These are phyloP conservation scores for Lachnellula subtilissima DNA, from an alignment of 2,329 filamentous ascomycete genomes.

Conservation along the genomic window DNA sequence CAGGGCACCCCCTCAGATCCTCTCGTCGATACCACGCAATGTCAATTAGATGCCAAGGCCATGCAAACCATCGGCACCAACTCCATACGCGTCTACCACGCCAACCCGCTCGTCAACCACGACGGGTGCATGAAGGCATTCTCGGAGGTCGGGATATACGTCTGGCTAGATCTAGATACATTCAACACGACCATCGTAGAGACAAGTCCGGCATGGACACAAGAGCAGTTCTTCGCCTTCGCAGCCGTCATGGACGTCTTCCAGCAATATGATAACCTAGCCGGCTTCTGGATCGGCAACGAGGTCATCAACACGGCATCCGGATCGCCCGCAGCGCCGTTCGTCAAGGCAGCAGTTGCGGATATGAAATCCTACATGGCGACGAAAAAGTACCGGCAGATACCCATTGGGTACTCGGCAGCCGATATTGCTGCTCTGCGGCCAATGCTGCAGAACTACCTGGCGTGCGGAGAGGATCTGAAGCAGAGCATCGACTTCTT, in stretches of 20 bases:
- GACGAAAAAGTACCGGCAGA: slow-evolving; percentile 41
- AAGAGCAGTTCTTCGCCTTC: slow-evolving; percentile 59
- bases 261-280: slow-evolving; percentile 62
- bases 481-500: slow-evolving; percentile 60
- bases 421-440: slow-evolving; percentile 67
- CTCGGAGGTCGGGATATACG: slow-evolving; percentile 73
- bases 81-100: slow-evolving; percentile 82
- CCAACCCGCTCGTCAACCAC: slow-evolving; percentile 67
- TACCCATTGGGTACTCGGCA: slow-evolving; percentile 55
- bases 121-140: slow-evolving; percentile 76
- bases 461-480: slow-evolving; percentile 65
- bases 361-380: slow-evolving; percentile 51
- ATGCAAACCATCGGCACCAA: slow-evolving; percentile 81
- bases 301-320: slow-evolving; percentile 66
- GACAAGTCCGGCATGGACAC: slow-evolving; percentile 63
- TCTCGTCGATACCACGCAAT: slow-evolving; percentile 70
- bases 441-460: slow-evolving; percentile 63
- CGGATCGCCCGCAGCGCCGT: slow-evolving; percentile 48
- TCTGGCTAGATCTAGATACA: slow-evolving; percentile 78
- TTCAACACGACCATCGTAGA: slow-evolving; percentile 63
- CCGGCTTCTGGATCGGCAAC: slow-evolving; percentile 83
- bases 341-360: slow-evolving; percentile 53
- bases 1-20: slow-evolving; percentile 64
- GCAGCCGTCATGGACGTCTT: slow-evolving; percentile 67
- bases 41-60: slow-evolving; percentile 64